These are phyloP conservation scores for Boletus calvinii DNA, from an alignment of 1,284 basidiomycete genomes.

Conservation along the genomic window DNA sequence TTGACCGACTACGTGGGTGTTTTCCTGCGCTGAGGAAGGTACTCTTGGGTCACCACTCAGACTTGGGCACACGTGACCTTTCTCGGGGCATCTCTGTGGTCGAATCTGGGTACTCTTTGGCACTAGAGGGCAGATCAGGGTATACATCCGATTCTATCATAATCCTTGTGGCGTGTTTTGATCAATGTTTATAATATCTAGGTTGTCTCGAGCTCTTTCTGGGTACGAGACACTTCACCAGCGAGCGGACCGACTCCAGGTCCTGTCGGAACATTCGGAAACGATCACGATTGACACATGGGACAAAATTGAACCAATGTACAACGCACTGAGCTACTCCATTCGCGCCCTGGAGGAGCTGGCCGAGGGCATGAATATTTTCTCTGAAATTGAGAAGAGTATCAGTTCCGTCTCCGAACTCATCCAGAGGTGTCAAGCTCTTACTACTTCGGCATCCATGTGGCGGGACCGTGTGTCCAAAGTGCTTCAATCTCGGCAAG, in stretches of 20 bases:
- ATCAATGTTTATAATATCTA: conserved; percentile 21
- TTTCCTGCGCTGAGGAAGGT: conserved; percentile 70
- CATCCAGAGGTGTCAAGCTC: conserved; percentile 28
- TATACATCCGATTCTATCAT: conserved; percentile 27
- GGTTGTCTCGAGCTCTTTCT: conserved; percentile 38
- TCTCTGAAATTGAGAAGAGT: conserved; percentile 35
- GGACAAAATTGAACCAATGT: conserved; percentile 26
- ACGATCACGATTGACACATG: conserved; percentile 21
- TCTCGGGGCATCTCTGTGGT: conserved; percentile 77
- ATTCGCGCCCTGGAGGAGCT: conserved; percentile 42
- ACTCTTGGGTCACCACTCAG: conserved; percentile 73
- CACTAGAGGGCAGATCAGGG: conserved; percentile 52
- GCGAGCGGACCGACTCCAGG: conserved; percentile 20
- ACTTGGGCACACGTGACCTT: conserved; percentile 84
- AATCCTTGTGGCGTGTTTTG: background rate
- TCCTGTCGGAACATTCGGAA: conserved; percentile 23
- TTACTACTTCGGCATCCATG: conserved; percentile 19
- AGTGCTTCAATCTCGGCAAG: conserved; percentile 23
- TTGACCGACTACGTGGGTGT: conserved; percentile 65
- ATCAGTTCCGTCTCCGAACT: conserved; percentile 28
- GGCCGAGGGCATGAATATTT: conserved; percentile 33
- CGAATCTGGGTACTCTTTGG: conserved; percentile 74
- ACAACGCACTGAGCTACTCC: conserved; percentile 32
- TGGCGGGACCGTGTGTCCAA: conserved; percentile 29
- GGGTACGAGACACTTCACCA: conserved; percentile 14